Evolutionary conservation across 495 filamentous ascomycete genomes (phyloP).

Genomic region (Neurospora sp.): DNA sequence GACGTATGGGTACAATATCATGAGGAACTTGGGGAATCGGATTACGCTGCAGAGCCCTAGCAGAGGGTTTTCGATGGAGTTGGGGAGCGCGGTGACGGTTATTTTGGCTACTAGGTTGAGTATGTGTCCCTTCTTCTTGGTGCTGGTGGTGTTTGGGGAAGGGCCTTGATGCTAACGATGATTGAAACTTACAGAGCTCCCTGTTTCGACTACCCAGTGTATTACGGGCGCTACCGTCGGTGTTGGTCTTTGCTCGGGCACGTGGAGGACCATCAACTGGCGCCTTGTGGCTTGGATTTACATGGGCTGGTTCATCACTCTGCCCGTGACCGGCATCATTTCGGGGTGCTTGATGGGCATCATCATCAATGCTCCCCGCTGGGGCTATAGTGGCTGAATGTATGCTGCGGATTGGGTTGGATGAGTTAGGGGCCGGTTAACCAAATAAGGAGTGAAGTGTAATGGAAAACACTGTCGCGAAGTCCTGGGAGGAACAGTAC

Average conservation of each 20-base stretch:
- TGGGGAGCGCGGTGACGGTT: slow-evolving; percentile 60
- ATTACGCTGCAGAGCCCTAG: slow-evolving; percentile 61
- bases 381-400: slow-evolving; percentile 3
- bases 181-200: slow-evolving; percentile 25
- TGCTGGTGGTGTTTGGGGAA: neutral
- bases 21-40: slow-evolving; percentile 57
- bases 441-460: neutral
- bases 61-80: slow-evolving; percentile 58
- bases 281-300: slow-evolving; percentile 48
- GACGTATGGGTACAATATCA: slow-evolving; percentile 66
- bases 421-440: neutral
- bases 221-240: slow-evolving; percentile 52
- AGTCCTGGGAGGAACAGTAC: neutral
- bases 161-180: neutral
- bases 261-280: slow-evolving; percentile 50
- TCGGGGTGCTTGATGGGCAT: slow-evolving; percentile 48
- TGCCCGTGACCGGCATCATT: slow-evolving; percentile 46
- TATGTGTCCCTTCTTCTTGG: slow-evolving; percentile 5
- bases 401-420: neutral
- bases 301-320: slow-evolving; percentile 47
- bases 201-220: slow-evolving; percentile 52
- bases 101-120: slow-evolving; percentile 52
- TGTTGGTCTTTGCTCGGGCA: slow-evolving; percentile 51
- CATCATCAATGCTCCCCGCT: slow-evolving; percentile 45
- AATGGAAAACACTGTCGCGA: neutral